phyloP scores from a whole-genome alignment of 345 rosid species.

The Eucalyptus regnans region DNA sequence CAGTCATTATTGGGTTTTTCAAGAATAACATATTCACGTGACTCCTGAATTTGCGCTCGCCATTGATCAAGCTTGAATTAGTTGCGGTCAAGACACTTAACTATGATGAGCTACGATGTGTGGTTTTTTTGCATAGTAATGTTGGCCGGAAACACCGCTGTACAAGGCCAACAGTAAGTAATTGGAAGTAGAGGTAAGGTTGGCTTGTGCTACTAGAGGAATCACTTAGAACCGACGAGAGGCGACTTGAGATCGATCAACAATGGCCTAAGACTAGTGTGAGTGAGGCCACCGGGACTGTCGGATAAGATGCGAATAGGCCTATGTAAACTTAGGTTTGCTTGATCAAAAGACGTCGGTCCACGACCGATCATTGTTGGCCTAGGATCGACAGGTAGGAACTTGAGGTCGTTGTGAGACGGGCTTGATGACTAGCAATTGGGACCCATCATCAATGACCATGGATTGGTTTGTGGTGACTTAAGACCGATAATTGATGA shows the following conservation, averaged over 20 bases:
- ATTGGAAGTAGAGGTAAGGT: not conserved
- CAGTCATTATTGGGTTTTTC: not conserved
- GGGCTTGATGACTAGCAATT: not conserved
- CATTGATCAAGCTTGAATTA: not conserved
- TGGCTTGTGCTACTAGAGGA: not conserved
- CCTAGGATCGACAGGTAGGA: not conserved
- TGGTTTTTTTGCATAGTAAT: not conserved
- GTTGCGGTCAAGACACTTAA: not conserved
- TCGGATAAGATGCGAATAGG: not conserved
- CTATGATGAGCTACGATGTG: not conserved
- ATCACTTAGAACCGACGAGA: not conserved
- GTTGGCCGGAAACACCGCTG: not conserved
- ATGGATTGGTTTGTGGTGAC: not conserved
- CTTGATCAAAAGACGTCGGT: not conserved
- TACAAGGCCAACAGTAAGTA: not conserved
- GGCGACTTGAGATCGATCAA: not conserved
- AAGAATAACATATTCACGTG: not conserved
- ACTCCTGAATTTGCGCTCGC: not conserved
- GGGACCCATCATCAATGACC: not conserved
- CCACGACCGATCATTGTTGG: not conserved
- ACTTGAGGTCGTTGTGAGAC: not conserved
- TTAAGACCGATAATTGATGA: not conserved
- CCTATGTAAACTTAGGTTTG: not conserved
- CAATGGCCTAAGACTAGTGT: not conserved
- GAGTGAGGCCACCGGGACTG: fast-evolving